Conservation (phyloP, 257 asterid genomes). For the Ballota nigra region DNA sequence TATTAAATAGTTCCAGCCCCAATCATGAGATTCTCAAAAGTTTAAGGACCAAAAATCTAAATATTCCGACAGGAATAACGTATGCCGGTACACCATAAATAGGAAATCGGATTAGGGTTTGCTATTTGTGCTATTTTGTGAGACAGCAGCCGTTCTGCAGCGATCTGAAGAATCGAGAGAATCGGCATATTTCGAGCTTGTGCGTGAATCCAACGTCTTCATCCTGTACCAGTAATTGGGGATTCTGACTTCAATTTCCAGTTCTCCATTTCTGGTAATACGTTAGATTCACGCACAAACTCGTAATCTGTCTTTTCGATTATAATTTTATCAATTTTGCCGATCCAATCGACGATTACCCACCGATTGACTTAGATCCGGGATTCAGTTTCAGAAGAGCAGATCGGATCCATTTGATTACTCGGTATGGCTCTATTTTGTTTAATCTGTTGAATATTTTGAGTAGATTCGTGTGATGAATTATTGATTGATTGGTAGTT, state of each 20-base stretch:
- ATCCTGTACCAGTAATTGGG: neutral
- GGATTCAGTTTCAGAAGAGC: constrained; percentile 4
- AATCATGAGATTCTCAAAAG: neutral
- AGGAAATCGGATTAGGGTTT: constrained; percentile 17
- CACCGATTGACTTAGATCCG: neutral
- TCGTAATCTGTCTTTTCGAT: constrained; percentile 35
- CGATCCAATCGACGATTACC: neutral
- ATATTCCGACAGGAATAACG: neutral
- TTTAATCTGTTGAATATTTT: neutral
- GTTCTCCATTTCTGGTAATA: neutral
- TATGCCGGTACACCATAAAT: neutral
- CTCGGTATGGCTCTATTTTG: neutral
- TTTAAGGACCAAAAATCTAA: neutral
- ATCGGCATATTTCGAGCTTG: constrained; percentile 36
- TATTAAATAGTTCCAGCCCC: neutral
- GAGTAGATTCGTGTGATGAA: neutral
- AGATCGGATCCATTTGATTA: neutral
- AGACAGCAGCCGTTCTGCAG: neutral
- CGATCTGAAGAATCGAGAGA: neutral
- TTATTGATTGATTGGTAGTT: neutral
- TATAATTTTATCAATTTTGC: neutral
- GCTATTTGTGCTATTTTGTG: too few species aligned
- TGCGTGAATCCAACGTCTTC: constrained; percentile 28
- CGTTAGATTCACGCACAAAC: constrained; percentile 62
- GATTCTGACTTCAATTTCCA: neutral